Percentiles rank a stretch among this genome's conserved stretches.
phyloP scores from a whole-genome alignment of 2,329 filamentous ascomycete genomes.

The Thermomyces lanuginosus region DNA sequence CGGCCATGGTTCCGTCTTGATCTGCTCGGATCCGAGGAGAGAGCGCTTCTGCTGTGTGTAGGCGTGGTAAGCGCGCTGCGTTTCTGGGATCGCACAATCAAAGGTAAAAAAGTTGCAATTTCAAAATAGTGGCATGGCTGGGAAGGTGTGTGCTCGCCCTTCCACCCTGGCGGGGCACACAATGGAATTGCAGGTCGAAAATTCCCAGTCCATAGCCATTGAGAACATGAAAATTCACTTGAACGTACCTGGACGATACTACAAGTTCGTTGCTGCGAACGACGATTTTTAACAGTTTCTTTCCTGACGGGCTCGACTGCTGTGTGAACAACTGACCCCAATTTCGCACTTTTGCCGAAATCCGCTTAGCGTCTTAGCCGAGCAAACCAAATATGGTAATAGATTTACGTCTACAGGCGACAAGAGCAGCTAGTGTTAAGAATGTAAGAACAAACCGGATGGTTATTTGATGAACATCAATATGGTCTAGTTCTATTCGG shows the following conservation, averaged over 20 bases:
- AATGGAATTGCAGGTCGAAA: too few species aligned
- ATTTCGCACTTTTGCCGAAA: slow-evolving; percentile 23
- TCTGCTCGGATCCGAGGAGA: not conserved
- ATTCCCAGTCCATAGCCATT: too few species aligned
- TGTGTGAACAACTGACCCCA: slow-evolving; percentile 20
- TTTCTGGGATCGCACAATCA: too few species aligned
- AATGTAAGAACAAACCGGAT: not conserved
- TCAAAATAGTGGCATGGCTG: too few species aligned
- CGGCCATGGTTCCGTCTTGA: slow-evolving; percentile 54
- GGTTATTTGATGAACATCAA: not conserved
- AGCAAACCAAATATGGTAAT: slow-evolving; percentile 7
- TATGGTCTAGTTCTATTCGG: too few species aligned
- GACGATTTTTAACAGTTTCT: slow-evolving; percentile 22
- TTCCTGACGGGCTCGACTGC: slow-evolving; percentile 21
- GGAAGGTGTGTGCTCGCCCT: too few species aligned
- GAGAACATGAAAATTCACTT: slow-evolving; percentile 9
- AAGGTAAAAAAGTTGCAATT: too few species aligned
- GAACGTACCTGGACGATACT: slow-evolving; percentile 20
- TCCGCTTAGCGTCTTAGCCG: slow-evolving; percentile 21
- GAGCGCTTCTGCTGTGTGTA: not conserved
- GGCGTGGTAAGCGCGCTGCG: too few species aligned
- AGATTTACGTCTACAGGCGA: slow-evolving; percentile 2
- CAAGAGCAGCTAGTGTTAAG: not conserved
- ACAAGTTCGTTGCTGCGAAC: slow-evolving; percentile 20
- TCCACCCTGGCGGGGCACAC: too few species aligned